Evolutionary conservation across 1,284 basidiomycete genomes (phyloP).

Genomic region (Trametes versicolor): DNA sequence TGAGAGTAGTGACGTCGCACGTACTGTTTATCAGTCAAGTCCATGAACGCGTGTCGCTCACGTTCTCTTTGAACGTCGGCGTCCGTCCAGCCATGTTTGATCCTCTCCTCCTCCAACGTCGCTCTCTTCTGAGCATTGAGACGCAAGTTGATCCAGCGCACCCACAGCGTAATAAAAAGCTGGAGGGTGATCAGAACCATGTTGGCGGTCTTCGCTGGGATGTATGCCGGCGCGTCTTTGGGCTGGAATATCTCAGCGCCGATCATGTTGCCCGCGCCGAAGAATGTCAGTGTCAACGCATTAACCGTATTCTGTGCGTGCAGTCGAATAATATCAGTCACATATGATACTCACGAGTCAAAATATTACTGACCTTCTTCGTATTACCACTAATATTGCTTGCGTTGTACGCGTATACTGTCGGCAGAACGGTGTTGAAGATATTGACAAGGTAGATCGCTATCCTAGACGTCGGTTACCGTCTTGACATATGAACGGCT

Average conservation of each 20-base stretch:
- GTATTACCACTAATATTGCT: constrained; percentile 71
- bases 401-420: constrained; percentile 70
- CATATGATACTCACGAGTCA: no score
- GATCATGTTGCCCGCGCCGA: constrained; percentile 63
- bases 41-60: constrained; percentile 65
- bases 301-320: constrained; percentile 58
- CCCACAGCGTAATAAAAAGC: constrained; percentile 54
- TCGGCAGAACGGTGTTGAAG: constrained; percentile 64
- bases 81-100: constrained; percentile 60
- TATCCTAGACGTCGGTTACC: constrained; percentile 33
- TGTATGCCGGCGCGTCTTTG: constrained; percentile 65
- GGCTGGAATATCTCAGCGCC: constrained; percentile 68
- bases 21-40: constrained; percentile 69
- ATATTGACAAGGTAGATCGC: constrained; percentile 63
- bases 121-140: constrained; percentile 58
- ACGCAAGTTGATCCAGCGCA: constrained; percentile 62
- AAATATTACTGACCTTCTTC: constrained; percentile 54
- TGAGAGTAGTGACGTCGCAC: constrained; percentile 32
- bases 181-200: constrained; percentile 62
- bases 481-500: background rate
- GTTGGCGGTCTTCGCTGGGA: constrained; percentile 69
- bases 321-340: background rate
- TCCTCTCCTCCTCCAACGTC: constrained; percentile 54
- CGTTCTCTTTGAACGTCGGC: constrained; percentile 63
- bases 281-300: constrained; percentile 59